Evolutionary conservation across 2,329 filamentous ascomycete species (phyloP), one percentile per base, ranked within the genome.

Genomic region (Sporothrix luriei): DNA sequence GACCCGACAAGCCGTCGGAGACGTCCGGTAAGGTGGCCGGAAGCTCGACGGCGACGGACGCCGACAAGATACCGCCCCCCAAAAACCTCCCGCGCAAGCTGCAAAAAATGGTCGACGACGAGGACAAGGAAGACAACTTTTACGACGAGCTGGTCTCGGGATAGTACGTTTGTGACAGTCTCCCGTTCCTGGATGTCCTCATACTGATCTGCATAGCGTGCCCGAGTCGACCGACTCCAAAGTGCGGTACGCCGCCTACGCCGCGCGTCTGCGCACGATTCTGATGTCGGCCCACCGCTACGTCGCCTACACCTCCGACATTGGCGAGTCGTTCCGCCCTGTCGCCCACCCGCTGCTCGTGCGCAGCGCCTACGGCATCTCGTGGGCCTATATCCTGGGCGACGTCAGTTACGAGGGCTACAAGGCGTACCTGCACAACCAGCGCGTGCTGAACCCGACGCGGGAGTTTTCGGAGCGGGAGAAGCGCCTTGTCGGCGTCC

Each of bases 371-470:
- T 99, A 99, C 77, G 94, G 88, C 64, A 83, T 99, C 54, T 97
- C 92, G 1, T 98, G 95, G 95, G 84, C 91, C 13, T 99, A 99
- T 77, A 87, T 99, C 26, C 80, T 93, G 16, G 94, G 95, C 64
- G 95, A 99, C 77, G 94, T 98, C 62, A 85, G 87, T 46, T 90
- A 97, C 77, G 95, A 99, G 79, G 94, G 95, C 6, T 98, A 97
- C 83, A 97, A 97, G 78, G 90, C 94, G 9, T 98, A 97, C 78
- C 86, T 91, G 79, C 88, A 91, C 69, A 98, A 99, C 78, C 91
- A 95, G 79, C 86, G 87, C 51, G 84, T 88, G 0, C 80, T 93
- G 26, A 87, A 94, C 74, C 92, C 93, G 0, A 83, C 89, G 11
- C 78, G 89, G 14, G 83, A 87, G 71, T 80, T 88, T 29, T 83